Base-by-base conservation (phyloP, 1,139 yeast species). In the Pichiaceae sp. region DNA sequence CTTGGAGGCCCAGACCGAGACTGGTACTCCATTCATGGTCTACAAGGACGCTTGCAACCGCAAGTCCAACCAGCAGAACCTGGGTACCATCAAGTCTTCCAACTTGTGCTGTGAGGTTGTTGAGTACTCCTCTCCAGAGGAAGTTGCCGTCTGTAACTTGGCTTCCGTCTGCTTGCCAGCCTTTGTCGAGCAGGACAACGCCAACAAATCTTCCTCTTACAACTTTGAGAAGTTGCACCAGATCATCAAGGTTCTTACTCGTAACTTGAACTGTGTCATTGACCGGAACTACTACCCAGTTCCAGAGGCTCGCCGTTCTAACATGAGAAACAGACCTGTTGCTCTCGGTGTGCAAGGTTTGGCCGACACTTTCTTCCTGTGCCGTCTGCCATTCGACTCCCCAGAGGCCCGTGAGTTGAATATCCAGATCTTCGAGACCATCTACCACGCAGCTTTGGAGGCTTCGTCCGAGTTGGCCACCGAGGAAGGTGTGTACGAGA, bases 331-430 rank as follows among this genome's bases (percentile, higher is more conserved):
- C 49, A 67, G 80, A 57, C 80, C 80, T 29, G 69, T 74, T 56
- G 80, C 79, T 32, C 61, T 74, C 40, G 80, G 80, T 56, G 79
- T 74, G 33, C 80, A 73, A 60, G 80, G 80, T 51, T 65, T 74
- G 43, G 78, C 79, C 29, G 80, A 74, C 55, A 60, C 73, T 3
- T 74, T 74, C 53, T 69, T 73, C 72, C 64, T 63, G 42, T 62
- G 73, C 48, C 65, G 78, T 60, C 52, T 74, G 42, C 75, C 78
- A 36, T 74, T 74, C 49, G 78, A 72, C 48, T 71, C 78, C 29
- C 67, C 64, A 49, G 75, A 70, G 52, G 78, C 80, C 24, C 64
- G 67, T 47, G 68, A 67, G 47, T 64, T 74, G 45, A 74, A 74
- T 51, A 68, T 68, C 45, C 77, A 72, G 57, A 72, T 74, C 43